Evolutionary conservation across 192 early-diverging fungal species (phyloP).

Genomic region (Backusella australiensis): DNA sequence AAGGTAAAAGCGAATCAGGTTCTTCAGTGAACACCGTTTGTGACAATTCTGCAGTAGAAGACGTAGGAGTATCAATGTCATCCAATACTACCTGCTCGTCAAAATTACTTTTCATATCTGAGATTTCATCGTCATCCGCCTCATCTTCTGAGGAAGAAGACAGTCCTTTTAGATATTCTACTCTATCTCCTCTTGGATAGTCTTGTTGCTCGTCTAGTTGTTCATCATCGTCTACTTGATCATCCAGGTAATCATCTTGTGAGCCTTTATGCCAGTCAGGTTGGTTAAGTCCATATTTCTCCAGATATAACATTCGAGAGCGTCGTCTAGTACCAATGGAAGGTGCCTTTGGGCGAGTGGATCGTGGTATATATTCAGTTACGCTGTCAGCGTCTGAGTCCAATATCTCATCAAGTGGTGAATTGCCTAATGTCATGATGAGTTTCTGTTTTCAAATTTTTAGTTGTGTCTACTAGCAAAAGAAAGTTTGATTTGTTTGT

Average conservation of each 20-base stretch:
- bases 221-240: not conserved
- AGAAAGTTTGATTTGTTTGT: not conserved
- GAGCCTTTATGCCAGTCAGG: constrained; percentile 19
- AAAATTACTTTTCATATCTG: not conserved
- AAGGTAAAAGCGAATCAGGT: not conserved
- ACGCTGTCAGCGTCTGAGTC: not conserved
- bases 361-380: not conserved
- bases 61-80: not conserved
- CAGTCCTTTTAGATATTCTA: not conserved
- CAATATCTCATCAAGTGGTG: not conserved
- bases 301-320: constrained; percentile 24
- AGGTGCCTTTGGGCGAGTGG: not conserved
- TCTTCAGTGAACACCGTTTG: not conserved
- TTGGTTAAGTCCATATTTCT: constrained; percentile 26
- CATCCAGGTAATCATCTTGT: not conserved
- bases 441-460: not conserved
- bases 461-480: not conserved
- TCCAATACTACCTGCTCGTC: not conserved
- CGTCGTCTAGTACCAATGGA: constrained; percentile 6
- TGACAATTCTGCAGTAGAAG: not conserved
- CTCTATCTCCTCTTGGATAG: not conserved
- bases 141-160: not conserved
- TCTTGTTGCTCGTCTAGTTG: not conserved
- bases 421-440: constrained; percentile 2
- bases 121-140: not conserved